phyloP scores from a whole-genome alignment of 2,329 filamentous ascomycete genomes.

The Rachicladosporium sp. region DNA sequence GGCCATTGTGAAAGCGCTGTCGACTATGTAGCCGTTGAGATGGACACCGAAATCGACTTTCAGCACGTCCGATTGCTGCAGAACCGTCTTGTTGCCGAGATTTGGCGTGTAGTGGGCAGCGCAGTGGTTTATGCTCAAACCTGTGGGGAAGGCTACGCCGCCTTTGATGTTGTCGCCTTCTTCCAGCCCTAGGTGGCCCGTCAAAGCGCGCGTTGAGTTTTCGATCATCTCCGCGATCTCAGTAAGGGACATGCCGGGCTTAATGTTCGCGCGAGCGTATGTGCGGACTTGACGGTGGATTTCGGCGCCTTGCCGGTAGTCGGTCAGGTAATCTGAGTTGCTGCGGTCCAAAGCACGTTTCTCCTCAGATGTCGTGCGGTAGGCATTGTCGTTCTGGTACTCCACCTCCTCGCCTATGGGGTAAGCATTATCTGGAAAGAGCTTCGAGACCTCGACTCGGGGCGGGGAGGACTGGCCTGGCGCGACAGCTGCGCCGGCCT shows the following conservation, averaged over 20 bases:
- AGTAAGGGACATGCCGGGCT: constrained; percentile 67
- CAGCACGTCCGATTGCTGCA: constrained; percentile 57
- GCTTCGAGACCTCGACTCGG: constrained; percentile 56
- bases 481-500: constrained; percentile 56
- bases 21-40: constrained; percentile 58
- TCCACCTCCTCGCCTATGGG: constrained; percentile 68
- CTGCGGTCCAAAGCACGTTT: constrained; percentile 54
- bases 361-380: constrained; percentile 72
- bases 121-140: constrained; percentile 71
- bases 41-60: constrained; percentile 64
- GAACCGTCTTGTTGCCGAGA: constrained; percentile 64
- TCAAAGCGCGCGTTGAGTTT: constrained; percentile 63
- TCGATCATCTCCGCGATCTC: constrained; percentile 84
- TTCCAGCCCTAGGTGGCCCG: constrained; percentile 62
- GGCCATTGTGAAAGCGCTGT: constrained; percentile 58
- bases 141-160: constrained; percentile 79
- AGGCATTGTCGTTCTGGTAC: constrained; percentile 62
- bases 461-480: constrained; percentile 73
- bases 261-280: constrained; percentile 64
- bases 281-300: constrained; percentile 79
- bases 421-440: constrained; percentile 62
- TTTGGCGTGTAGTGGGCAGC: constrained; percentile 83
- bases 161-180: constrained; percentile 68
- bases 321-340: constrained; percentile 64
- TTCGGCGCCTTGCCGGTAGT: constrained; percentile 77